These are phyloP conservation scores for Ampelomyces quisqualis DNA, from an alignment of 2,329 filamentous ascomycete species.

Conservation along the genomic window DNA sequence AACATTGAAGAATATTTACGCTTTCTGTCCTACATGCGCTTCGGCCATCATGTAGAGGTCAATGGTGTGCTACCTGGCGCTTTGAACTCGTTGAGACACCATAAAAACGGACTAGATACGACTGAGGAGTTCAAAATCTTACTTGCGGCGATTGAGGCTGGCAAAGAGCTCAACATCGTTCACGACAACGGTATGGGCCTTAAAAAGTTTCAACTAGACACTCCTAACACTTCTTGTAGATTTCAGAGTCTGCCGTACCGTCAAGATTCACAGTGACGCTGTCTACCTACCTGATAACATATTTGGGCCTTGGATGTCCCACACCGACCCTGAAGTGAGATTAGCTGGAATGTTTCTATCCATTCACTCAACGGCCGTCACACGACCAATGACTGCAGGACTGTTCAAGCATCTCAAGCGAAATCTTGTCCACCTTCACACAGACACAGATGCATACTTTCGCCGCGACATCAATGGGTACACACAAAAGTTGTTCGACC, in stretches of 20 bases:
- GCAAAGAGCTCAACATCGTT: conserved; percentile 51
- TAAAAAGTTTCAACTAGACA: background rate
- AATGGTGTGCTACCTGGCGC: conserved; percentile 18
- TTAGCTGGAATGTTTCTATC: conserved; percentile 80
- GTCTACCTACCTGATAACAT: conserved; percentile 56
- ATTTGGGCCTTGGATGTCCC: conserved; percentile 43
- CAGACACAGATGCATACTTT: conserved; percentile 83
- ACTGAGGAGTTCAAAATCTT: conserved; percentile 39
- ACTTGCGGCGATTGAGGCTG: conserved; percentile 46
- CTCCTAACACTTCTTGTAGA: conserved; percentile 19
- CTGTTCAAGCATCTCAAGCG: conserved; percentile 64
- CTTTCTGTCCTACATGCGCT: conserved; percentile 45
- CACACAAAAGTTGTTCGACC: conserved; percentile 73
- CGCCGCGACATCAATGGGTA: conserved; percentile 77
- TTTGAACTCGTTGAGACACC: conserved; percentile 7
- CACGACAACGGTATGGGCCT: conserved; percentile 39
- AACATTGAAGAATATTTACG: conserved; percentile 42
- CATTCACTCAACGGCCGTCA: conserved; percentile 72
- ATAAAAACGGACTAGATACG: conserved; percentile 13
- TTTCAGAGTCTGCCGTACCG: conserved; percentile 19
- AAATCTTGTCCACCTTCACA: conserved; percentile 70
- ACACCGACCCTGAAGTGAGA: conserved; percentile 56
- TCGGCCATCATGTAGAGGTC: conserved; percentile 32
- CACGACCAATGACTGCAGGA: conserved; percentile 66
- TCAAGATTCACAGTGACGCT: conserved; percentile 36